Conservation (phyloP, 768 basidiomycete species). For the Leucocoprinus sp. region DNA sequence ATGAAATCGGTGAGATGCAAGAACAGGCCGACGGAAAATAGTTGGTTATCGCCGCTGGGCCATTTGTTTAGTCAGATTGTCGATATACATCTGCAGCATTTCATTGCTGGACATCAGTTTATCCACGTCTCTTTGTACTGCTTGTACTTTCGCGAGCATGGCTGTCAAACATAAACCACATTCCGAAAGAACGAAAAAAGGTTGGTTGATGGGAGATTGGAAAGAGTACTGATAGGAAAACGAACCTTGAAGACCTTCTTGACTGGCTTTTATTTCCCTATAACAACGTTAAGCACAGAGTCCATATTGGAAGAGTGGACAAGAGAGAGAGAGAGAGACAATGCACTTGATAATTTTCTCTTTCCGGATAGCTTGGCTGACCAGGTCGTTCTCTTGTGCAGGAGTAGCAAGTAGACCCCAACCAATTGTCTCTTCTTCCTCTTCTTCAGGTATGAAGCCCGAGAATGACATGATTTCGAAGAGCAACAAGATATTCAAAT, state of each 20-base stretch:
- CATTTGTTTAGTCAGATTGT: slow-evolving; percentile 84
- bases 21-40: neutral
- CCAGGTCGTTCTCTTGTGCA: slow-evolving; percentile 44
- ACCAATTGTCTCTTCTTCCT: slow-evolving; percentile 34
- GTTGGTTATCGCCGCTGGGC: slow-evolving; percentile 53
- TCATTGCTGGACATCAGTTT: slow-evolving; percentile 74
- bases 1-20: neutral
- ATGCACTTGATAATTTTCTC: slow-evolving; percentile 72
- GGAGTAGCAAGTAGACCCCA: slow-evolving; percentile 43
- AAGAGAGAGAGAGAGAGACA: neutral
- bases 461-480: slow-evolving; percentile 38
- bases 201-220: neutral
- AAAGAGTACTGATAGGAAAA: neutral
- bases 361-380: slow-evolving; percentile 71
- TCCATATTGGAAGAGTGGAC: neutral
- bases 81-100: slow-evolving; percentile 83
- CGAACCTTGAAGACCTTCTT: slow-evolving; percentile 71
- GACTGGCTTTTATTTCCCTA: slow-evolving; percentile 70
- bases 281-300: neutral
- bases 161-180: slow-evolving; percentile 29
- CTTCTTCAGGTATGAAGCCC: slow-evolving; percentile 29
- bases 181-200: neutral
- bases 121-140: slow-evolving; percentile 71
- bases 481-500: neutral
- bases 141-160: slow-evolving; percentile 56